Conservation (phyloP, 371 early-diverging fungal species). For the Syncephalastrum racemosum region DNA sequence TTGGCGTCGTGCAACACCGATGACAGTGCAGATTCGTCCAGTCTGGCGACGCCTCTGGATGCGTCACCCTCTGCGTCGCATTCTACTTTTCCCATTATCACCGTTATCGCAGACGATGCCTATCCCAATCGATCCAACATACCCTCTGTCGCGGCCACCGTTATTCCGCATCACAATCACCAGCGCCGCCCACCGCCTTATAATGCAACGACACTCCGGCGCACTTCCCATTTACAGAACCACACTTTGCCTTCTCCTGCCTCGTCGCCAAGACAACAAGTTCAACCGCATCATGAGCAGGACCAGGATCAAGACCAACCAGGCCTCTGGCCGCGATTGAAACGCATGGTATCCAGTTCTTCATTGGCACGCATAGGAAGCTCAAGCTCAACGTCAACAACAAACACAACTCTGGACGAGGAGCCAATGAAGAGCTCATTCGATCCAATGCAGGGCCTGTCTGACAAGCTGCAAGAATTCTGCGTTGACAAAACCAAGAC, state of each 20-base stretch:
- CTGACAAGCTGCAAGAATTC: too few species aligned
- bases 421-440: too few species aligned
- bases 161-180: conserved; percentile 6
- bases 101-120: conserved; percentile 32
- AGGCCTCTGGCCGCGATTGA: conserved; percentile 33
- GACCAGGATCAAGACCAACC: background rate
- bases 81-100: conserved; percentile 31
- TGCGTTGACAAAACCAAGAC: conserved; percentile 3
- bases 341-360: conserved; percentile 22
- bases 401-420: too few species aligned
- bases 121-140: conserved; percentile 22
- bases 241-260: too few species aligned
- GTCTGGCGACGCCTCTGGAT: conserved; percentile 37
- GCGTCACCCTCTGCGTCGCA: conserved; percentile 33
- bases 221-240: too few species aligned
- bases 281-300: background rate
- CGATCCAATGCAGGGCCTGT: too few species aligned
- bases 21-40: conserved; percentile 32
- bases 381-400: too few species aligned
- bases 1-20: conserved; percentile 36
- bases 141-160: conserved; percentile 19
- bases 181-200: background rate
- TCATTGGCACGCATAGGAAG: too few species aligned
- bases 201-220: too few species aligned
- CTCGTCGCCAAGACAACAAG: background rate